phyloP scores from a whole-genome alignment of 1,284 basidiomycete species.

The Ustilago lituana region DNA sequence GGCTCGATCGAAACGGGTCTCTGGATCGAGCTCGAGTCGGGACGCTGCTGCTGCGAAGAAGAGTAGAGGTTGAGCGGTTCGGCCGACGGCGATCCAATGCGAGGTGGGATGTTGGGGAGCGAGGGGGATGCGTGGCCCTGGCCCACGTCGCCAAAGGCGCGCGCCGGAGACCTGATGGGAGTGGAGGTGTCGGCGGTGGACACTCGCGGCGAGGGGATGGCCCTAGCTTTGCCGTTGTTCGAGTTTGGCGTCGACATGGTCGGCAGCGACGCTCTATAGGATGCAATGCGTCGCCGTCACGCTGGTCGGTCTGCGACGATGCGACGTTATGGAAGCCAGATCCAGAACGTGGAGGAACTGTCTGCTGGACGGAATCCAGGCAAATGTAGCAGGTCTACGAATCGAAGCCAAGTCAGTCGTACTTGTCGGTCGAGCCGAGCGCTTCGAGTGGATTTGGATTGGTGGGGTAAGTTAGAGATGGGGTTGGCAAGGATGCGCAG shows the following conservation, averaged over 20 bases:
- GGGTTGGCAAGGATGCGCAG: too few relatives aligned
- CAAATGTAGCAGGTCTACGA: too few relatives aligned
- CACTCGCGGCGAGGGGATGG: slow-evolving; percentile 14
- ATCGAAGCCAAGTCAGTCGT: too few relatives aligned
- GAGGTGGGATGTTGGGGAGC: slow-evolving; percentile 54
- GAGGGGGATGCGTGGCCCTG: slow-evolving; percentile 34
- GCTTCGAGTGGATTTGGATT: too few relatives aligned
- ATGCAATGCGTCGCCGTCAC: too few relatives aligned
- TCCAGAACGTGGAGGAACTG: too few relatives aligned
- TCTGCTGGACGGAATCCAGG: too few relatives aligned
- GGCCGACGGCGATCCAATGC: slow-evolving; percentile 46
- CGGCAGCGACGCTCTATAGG: neutral
- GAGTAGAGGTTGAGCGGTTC: slow-evolving; percentile 37
- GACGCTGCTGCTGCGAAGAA: slow-evolving; percentile 36
- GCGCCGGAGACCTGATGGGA: slow-evolving; percentile 37
- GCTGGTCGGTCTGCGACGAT: too few relatives aligned
- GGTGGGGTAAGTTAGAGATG: too few relatives aligned
- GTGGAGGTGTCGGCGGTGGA: slow-evolving; percentile 12
- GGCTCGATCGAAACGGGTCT: slow-evolving; percentile 31
- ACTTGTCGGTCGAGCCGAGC: neutral
- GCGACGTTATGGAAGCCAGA: too few relatives aligned
- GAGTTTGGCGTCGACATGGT: slow-evolving; percentile 36
- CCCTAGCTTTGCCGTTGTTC: slow-evolving; percentile 38
- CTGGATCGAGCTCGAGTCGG: slow-evolving; percentile 28
- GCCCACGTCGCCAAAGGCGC: slow-evolving; percentile 28